Evolutionary conservation across 495 filamentous ascomycete species (phyloP), one percentile per base, ranked within the genome.

Genomic region (Corynascus novoguineensis): DNA sequence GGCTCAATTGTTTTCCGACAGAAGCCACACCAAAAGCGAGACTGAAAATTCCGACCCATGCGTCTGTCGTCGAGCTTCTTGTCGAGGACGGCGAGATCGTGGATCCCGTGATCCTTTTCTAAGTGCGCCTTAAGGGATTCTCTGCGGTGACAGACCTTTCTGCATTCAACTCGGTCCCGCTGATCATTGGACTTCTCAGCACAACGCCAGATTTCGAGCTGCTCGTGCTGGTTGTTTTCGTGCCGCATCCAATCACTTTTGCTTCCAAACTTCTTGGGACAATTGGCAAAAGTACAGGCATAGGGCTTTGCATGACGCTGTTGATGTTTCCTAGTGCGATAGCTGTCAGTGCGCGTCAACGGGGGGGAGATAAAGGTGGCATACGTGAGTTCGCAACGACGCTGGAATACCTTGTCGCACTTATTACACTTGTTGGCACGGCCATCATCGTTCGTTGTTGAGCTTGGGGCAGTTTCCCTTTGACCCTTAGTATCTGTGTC

Each of bases 221-320:
- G 82, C 59, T 83, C 86, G 65, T 97, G 92, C 67, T 95, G 90
- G 25, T 83, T 87, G 60, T 85, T 90, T 62, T 97, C 92, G 67
- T 97, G 92, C 8, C 93, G 85, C 70, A 96, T 97, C 93, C 92
- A 97, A 72, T 97, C 92, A 42, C 89, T 89, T 66, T 96, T 96
- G 74, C 87, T 91, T 34, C 93, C 92, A 61, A 97, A 96, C 3
- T 71, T 79, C 60, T 90, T 93, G 46, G 75, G 73, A 65, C 93
- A 97, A 19, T 73, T 73, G 10, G 76, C 67, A 46, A 83, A 90
- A 8, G 92, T 97, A 72, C 92, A 97, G 41, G 86, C 88, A 63
- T 93, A 97, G 0, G 92, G 93, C 52, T 86, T 83, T 24, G 84
- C 79, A 68, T 97, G 93, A 9, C 93, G 85, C 63, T 91, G 95